Evolutionary conservation across 208 protist species (phyloP).

Genomic region (Wallacemonas collosoma): DNA sequence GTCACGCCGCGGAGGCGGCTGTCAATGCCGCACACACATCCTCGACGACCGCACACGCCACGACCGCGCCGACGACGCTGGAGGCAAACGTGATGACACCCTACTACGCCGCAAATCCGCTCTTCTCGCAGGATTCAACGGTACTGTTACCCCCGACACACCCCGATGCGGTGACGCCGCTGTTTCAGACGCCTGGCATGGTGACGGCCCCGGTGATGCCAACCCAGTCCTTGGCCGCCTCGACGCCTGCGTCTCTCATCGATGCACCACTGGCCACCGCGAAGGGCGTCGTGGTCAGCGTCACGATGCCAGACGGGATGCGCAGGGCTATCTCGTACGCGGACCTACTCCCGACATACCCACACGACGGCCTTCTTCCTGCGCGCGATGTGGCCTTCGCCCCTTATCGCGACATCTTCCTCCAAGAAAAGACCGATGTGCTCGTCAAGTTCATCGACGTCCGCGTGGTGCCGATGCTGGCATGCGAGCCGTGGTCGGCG

Average conservation of each 20-base stretch:
- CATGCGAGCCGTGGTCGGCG: slow-evolving; percentile 64
- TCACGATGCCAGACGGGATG: slow-evolving; percentile 4
- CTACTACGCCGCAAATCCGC: slow-evolving; percentile 52
- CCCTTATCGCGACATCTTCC: slow-evolving; percentile 82
- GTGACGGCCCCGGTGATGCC: slow-evolving; percentile 31
- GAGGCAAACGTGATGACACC: slow-evolving; percentile 62
- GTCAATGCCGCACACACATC: neutral
- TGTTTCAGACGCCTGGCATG: slow-evolving; percentile 23
- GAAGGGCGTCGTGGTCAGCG: slow-evolving; percentile 29
- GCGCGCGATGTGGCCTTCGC: slow-evolving; percentile 31
- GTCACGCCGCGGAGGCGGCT: slow-evolving; percentile 10
- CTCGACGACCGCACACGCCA: neutral
- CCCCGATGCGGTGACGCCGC: slow-evolving; percentile 2
- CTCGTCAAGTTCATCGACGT: slow-evolving; percentile 56
- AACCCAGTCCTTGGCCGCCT: slow-evolving; percentile 25
- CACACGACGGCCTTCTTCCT: slow-evolving; percentile 7
- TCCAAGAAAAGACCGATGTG: slow-evolving; percentile 66
- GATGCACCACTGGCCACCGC: slow-evolving; percentile 18
- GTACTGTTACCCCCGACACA: slow-evolving; percentile 14
- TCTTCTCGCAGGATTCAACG: slow-evolving; percentile 42
- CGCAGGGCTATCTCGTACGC: slow-evolving; percentile 11
- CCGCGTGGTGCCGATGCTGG: slow-evolving; percentile 79
- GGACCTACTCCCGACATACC: neutral
- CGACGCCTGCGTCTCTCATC: slow-evolving; percentile 22
- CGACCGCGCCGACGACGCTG: neutral